These are phyloP conservation scores for Acanthamoeba royreba DNA, from an alignment of 208 protist genomes.

Conservation along the genomic window DNA sequence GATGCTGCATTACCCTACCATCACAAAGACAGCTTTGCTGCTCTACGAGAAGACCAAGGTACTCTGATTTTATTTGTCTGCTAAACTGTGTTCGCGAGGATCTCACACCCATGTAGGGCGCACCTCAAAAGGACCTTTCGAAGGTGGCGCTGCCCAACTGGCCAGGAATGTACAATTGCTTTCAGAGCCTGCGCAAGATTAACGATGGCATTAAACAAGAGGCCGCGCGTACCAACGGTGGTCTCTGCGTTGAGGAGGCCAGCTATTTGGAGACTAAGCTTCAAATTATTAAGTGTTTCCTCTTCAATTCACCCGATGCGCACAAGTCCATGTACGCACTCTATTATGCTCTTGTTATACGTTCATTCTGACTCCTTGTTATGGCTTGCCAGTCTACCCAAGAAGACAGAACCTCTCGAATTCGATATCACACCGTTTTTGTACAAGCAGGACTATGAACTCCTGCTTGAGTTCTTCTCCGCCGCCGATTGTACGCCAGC, in stretches of 20 bases:
- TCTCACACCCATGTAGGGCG: not conserved
- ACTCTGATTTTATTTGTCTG: not conserved
- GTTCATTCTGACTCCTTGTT: not conserved
- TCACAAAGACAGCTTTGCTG: not conserved
- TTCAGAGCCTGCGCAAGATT: slow-evolving; percentile 24
- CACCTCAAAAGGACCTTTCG: slow-evolving; percentile 8
- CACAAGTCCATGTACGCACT: slow-evolving; percentile 8
- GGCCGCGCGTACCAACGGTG: not conserved
- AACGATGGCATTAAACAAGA: not conserved
- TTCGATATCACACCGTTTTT: not conserved
- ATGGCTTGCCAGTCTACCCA: not conserved
- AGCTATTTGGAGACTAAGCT: not conserved
- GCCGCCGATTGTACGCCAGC: not conserved
- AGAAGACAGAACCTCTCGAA: not conserved
- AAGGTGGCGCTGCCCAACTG: slow-evolving; percentile 6
- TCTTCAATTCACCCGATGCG: not conserved
- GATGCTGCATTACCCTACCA: not conserved
- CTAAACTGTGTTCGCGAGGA: not conserved
- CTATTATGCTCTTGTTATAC: not conserved
- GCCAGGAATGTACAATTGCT: slow-evolving; percentile 18
- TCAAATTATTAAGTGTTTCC: slow-evolving; percentile 20
- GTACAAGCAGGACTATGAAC: slow-evolving; percentile 5
- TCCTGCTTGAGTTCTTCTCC: slow-evolving; percentile 6
- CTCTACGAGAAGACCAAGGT: slow-evolving; percentile 12
- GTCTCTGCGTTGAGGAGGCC: not conserved